These are phyloP conservation scores for Apiospora malaysiana DNA, from an alignment of 2,329 filamentous ascomycete genomes.

Conservation along the genomic window DNA sequence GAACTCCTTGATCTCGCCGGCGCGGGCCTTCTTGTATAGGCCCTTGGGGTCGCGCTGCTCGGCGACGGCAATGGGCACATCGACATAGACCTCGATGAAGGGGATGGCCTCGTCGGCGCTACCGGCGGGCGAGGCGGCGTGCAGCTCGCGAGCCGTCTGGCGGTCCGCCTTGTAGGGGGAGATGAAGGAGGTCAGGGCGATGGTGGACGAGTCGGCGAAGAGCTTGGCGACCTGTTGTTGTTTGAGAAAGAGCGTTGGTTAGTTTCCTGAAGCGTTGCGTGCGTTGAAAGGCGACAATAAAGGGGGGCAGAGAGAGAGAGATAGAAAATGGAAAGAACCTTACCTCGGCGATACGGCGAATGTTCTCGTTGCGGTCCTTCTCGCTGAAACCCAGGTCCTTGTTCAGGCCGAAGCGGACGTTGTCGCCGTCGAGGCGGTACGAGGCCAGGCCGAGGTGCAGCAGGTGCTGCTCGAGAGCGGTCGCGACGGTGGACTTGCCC, in stretches of 20 bases:
- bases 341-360: constrained; percentile 88
- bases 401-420: constrained; percentile 97
- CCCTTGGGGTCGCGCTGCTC: constrained; percentile 98
- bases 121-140: constrained; percentile 63
- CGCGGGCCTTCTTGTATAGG: constrained; percentile 94
- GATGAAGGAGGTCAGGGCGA: constrained; percentile 96
- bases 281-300: background rate
- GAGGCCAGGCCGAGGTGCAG: constrained; percentile 82
- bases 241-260: background rate
- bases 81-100: constrained; percentile 93
- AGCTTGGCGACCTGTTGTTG: constrained; percentile 79
- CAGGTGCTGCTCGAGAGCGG: constrained; percentile 95
- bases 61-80: constrained; percentile 88
- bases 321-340: background rate
- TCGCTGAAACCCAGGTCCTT: constrained; percentile 96
- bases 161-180: constrained; percentile 91
- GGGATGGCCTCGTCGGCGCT: constrained; percentile 71
- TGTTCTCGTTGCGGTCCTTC: constrained; percentile 95
- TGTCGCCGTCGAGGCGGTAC: constrained; percentile 97
- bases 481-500: constrained; percentile 96
- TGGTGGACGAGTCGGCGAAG: constrained; percentile 86
- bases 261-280: background rate
- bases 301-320: background rate
- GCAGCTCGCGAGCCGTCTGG: constrained; percentile 79
- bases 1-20: constrained; percentile 95